These are phyloP conservation scores for Clarkia xantiana DNA, from an alignment of 345 rosid species.

Conservation along the genomic window DNA sequence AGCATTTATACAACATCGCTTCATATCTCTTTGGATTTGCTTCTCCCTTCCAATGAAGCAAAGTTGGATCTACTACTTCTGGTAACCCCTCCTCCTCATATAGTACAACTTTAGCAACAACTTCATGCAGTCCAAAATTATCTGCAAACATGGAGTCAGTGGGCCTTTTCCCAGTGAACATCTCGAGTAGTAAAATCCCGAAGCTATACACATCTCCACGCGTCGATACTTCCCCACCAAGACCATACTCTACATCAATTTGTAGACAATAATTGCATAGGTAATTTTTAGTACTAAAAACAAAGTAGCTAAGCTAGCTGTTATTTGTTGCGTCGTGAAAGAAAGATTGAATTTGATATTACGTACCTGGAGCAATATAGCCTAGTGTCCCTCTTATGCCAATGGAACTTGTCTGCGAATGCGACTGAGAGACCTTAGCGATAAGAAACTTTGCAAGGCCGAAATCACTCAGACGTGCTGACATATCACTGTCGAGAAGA, in stretches of 20 bases:
- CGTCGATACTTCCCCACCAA: slow-evolving; percentile 6
- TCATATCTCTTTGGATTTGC: no score
- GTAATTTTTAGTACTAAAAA: not conserved
- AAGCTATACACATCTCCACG: slow-evolving; percentile 15
- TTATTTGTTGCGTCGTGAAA: no score
- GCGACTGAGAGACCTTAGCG: not conserved
- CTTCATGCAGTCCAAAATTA: slow-evolving; percentile 5
- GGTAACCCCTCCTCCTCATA: not conserved
- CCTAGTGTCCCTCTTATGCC: no score
- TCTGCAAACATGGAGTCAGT: slow-evolving; percentile 4
- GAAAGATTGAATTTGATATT: no score
- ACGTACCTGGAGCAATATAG: slow-evolving; percentile 22
- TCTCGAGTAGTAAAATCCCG: slow-evolving; percentile 15
- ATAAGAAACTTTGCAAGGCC: slow-evolving; percentile 4
- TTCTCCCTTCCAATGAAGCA: no score
- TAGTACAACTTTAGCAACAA: not conserved
- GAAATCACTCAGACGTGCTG: slow-evolving; percentile 13
- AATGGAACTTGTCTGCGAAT: not conserved
- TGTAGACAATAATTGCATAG: no score
- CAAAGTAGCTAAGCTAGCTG: no score
- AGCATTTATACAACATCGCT: not conserved
- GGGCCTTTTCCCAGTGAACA: slow-evolving; percentile 12
- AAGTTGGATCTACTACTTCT: no score
- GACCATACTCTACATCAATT: no score
- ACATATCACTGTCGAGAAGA: no score